phyloP scores from a whole-genome alignment of 805 yeast genomes.

The Candida nonsorbophila region DNA sequence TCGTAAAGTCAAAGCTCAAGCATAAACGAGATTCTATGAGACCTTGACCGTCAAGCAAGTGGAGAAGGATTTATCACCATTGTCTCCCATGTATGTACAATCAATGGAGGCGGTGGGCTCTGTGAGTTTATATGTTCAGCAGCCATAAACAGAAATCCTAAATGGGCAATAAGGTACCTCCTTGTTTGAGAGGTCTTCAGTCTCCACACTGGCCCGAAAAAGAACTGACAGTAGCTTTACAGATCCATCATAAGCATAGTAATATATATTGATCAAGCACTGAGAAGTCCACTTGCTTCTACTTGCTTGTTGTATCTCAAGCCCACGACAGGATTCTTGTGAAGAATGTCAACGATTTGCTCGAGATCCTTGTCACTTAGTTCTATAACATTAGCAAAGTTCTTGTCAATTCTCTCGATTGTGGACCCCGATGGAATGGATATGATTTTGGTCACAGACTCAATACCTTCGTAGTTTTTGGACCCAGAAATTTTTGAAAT shows the following conservation, averaged over 20 bases:
- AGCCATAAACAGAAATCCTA: no score
- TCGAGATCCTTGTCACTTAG: slow-evolving; percentile 55
- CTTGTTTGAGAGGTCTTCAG: no score
- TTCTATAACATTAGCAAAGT: slow-evolving; percentile 38
- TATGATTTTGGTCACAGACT: slow-evolving; percentile 48
- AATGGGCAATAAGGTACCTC: no score
- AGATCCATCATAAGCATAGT: no score
- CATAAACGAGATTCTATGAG: slow-evolving; percentile 59
- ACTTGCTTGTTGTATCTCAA: slow-evolving; percentile 36
- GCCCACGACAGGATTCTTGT: slow-evolving; percentile 47
- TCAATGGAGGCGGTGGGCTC: no score
- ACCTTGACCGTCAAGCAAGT: slow-evolving; percentile 51
- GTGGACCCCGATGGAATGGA: slow-evolving; percentile 82
- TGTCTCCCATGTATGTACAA: slow-evolving; percentile 7
- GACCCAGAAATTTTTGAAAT: slow-evolving; percentile 63
- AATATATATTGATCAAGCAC: no score
- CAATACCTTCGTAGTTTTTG: slow-evolving; percentile 37
- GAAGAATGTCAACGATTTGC: slow-evolving; percentile 44
- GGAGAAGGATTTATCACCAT: slow-evolving; percentile 10
- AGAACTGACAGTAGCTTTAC: no score
- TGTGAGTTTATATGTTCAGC: no score
- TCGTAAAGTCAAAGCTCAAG: slow-evolving; percentile 60
- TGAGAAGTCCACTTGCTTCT: no score
- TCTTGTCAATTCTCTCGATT: slow-evolving; percentile 54
- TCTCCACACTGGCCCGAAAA: no score